Evolutionary conservation across 2,329 filamentous ascomycete genomes (phyloP).

Genomic region (Alternaria sp.): DNA sequence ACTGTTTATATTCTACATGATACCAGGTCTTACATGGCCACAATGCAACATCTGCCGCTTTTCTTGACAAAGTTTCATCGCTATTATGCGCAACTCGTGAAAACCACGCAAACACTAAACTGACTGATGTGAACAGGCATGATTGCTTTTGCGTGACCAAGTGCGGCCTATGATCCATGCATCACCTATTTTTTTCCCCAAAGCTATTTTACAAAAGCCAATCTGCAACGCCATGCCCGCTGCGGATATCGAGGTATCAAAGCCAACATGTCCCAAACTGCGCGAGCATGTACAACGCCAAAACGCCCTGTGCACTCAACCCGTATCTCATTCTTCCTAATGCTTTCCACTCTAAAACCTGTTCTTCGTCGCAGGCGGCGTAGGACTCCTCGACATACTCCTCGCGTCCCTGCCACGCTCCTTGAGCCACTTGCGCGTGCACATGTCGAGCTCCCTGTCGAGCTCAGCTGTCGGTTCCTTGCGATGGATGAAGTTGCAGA

Average conservation of each 20-base stretch:
- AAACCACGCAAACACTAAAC: too few species aligned
- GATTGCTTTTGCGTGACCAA: not conserved
- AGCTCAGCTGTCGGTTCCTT: conserved; percentile 93
- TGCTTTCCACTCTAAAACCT: conserved; percentile 6
- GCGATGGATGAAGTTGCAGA: conserved; percentile 99
- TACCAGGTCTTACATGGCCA: conserved; percentile 17
- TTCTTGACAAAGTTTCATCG: not conserved
- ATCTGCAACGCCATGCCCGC: conserved; percentile 16
- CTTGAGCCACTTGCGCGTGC: conserved; percentile 97
- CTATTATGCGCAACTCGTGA: not conserved
- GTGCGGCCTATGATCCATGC: not conserved
- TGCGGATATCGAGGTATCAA: conserved; percentile 20
- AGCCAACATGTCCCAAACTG: conserved; percentile 10
- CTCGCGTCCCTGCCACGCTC: conserved; percentile 82
- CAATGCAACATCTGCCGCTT: conserved; percentile 5
- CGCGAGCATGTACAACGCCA: conserved; percentile 12
- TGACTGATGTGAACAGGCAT: not conserved
- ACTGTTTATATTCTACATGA: conserved; percentile 13
- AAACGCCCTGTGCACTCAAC: conserved; percentile 5
- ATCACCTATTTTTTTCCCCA: not conserved
- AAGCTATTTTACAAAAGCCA: not conserved
- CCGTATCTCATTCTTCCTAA: not conserved
- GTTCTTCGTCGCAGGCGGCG: conserved; percentile 71
- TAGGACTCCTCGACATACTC: conserved; percentile 82
- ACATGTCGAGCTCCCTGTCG: conserved; percentile 83